These are phyloP conservation scores for Phytophthora pistaciae DNA, from an alignment of 352 stramenopile species.

Conservation along the genomic window DNA sequence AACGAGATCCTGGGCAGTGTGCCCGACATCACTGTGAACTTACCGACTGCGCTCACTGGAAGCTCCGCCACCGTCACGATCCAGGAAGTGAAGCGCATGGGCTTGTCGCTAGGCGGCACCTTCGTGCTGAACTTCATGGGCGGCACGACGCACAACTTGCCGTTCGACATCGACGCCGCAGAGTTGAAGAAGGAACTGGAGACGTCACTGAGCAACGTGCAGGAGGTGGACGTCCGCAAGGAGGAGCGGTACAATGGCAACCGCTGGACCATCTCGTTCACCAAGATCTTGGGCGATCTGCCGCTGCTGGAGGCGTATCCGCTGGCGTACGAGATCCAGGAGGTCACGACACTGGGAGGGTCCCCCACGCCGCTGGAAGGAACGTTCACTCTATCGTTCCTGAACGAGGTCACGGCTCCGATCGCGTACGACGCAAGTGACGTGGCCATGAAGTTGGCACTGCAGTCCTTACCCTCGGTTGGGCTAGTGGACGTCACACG, in stretches of 20 bases:
- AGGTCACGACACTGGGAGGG: conserved; percentile 91
- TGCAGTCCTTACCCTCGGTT: conserved; percentile 91
- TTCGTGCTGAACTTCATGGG: conserved; percentile 95
- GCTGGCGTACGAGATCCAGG: conserved; percentile 94
- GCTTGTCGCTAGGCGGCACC: conserved; percentile 88
- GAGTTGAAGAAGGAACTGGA: conserved; percentile 92
- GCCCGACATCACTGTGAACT: conserved; percentile 74
- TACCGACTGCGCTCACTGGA: conserved; percentile 65
- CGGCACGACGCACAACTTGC: conserved; percentile 92
- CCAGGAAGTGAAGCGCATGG: conserved; percentile 79
- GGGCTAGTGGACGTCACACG: conserved; percentile 92
- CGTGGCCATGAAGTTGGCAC: conserved; percentile 84
- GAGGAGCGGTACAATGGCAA: conserved; percentile 86
- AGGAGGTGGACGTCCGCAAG: conserved; percentile 76
- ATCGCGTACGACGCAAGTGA: conserved; percentile 91
- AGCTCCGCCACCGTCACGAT: conserved; percentile 64
- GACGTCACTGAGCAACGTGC: conserved; percentile 50
- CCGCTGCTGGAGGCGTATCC: conserved; percentile 88
- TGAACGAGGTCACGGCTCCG: conserved; percentile 68
- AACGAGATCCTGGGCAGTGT: conserved; percentile 93
- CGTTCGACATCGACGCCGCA: conserved; percentile 89
- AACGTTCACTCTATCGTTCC: conserved; percentile 89
- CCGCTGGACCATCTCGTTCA: conserved; percentile 97
- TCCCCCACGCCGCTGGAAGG: conserved; percentile 94
- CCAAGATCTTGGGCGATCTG: conserved; percentile 95